Conservation (phyloP, 192 early-diverging fungal species). For the Chytriomyces hyalinus region DNA sequence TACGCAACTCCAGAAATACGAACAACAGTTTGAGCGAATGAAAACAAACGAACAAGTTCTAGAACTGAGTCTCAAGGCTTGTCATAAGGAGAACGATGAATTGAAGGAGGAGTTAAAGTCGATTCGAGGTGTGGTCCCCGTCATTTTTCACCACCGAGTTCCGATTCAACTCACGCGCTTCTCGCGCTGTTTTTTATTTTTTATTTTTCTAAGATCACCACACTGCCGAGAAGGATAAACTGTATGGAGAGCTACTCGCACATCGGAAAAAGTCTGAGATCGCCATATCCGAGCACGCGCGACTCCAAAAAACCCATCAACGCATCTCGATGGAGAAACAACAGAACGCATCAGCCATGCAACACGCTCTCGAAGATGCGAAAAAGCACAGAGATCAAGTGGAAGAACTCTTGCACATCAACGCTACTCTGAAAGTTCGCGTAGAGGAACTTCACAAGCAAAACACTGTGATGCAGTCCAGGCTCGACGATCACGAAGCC, state of each 20-base stretch:
- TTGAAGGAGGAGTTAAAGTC: conserved; percentile 20
- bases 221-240: conserved; percentile 50
- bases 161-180: neutral
- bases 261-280: conserved; percentile 44
- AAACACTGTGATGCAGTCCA: conserved; percentile 33
- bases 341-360: conserved; percentile 9
- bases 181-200: conserved; percentile 8
- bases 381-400: conserved; percentile 46
- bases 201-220: conserved; percentile 26
- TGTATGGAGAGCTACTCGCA: conserved; percentile 49
- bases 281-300: conserved; percentile 28
- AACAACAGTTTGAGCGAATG: conserved; percentile 34
- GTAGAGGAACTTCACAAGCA: conserved; percentile 45
- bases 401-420: conserved; percentile 55
- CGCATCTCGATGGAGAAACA: conserved; percentile 45
- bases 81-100: conserved; percentile 31
- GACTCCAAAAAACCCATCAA: conserved; percentile 42
- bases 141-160: neutral
- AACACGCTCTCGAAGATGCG: conserved; percentile 33
- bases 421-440: conserved; percentile 38
- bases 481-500: conserved; percentile 37
- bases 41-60: conserved; percentile 37
- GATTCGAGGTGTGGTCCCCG: conserved; percentile 3
- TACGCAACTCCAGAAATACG: conserved; percentile 22
- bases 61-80: conserved; percentile 25